phyloP scores from a whole-genome alignment of 768 basidiomycete species.

The Naganishia antarctica region DNA sequence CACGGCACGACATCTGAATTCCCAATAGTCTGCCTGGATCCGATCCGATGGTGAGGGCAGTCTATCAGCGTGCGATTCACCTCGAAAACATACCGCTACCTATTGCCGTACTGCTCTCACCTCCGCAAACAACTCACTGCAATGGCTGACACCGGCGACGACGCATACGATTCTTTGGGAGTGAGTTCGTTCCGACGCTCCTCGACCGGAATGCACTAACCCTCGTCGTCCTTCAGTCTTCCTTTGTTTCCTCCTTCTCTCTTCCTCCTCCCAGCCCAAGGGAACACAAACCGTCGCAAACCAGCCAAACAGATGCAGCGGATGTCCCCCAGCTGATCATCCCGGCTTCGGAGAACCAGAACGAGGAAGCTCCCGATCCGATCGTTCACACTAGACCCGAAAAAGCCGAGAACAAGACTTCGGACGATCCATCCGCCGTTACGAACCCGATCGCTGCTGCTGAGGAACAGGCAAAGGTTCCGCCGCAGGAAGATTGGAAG shows the following conservation, averaged over 20 bases:
- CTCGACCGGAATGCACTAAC: background rate
- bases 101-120: too few species aligned
- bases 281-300: constrained; percentile 12
- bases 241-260: constrained; percentile 33
- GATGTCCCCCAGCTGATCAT: constrained; percentile 27
- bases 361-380: constrained; percentile 23
- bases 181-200: background rate
- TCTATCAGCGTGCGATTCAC: too few species aligned
- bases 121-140: too few species aligned
- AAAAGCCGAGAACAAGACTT: background rate
- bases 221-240: constrained; percentile 23
- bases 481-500: constrained; percentile 26
- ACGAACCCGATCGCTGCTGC: constrained; percentile 22
- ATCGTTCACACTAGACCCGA: constrained; percentile 7
- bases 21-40: background rate
- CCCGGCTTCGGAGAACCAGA: constrained; percentile 26
- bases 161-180: constrained; percentile 20
- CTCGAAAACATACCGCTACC: background rate
- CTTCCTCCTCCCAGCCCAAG: constrained; percentile 32
- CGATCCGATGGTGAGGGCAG: too few species aligned
- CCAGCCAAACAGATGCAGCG: constrained; percentile 40
- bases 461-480: constrained; percentile 18
- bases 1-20: constrained; percentile 8
- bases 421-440: constrained; percentile 30
- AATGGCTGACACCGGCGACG: constrained; percentile 9